Base-by-base conservation (phyloP, 768 basidiomycete genomes). In the Tulasnella sp. region DNA sequence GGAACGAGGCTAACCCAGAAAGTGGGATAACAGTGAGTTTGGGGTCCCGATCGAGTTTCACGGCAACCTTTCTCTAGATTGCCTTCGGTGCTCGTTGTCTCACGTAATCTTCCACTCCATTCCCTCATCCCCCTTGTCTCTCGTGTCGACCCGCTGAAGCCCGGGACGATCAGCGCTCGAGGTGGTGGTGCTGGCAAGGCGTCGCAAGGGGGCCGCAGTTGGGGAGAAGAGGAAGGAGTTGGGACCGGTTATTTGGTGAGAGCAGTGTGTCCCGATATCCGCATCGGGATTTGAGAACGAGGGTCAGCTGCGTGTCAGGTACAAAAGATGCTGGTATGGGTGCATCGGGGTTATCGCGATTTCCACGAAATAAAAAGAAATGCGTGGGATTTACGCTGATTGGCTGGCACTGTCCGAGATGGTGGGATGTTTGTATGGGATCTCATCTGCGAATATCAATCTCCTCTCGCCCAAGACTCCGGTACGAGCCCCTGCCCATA, bases 31-130 rank as follows among this genome's bases (percentile, higher is more conserved):
- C 64, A 69, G 64, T 37, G 64, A 69, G 64, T 69, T 69, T 69
- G 64, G 64, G 64, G 64, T 69, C 64, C 64, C 64, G 64, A 69
- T 69, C 64, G 64, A 69, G 64, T 69, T 69, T 69, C 64, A 69
- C 64, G 64, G 64, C 64, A 69, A 69, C 64, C 64, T 69, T 69
- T 69, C 64, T 69, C 64, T 69, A 69, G 64, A 69, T 69, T 69
- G 64, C 64, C 64, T 69, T 69, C 64, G 54, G 54, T 37, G 28
- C 64, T 34, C 64, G 64, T 69, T 69, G 64, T 69, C 64, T 69
- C 64, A 69, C 64, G 64, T 69, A 69, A 69, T 69, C 64, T 69
- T 69, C 64, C 64, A 28, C 64, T 69, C 64, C 28, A 24, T 11
- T 24, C 5, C 54, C 8, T 46, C 24, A 22, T 3, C n/a, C 24